Evolutionary conservation across 2,329 filamentous ascomycete genomes (phyloP).

Genomic region (Colletotrichum lentis): DNA sequence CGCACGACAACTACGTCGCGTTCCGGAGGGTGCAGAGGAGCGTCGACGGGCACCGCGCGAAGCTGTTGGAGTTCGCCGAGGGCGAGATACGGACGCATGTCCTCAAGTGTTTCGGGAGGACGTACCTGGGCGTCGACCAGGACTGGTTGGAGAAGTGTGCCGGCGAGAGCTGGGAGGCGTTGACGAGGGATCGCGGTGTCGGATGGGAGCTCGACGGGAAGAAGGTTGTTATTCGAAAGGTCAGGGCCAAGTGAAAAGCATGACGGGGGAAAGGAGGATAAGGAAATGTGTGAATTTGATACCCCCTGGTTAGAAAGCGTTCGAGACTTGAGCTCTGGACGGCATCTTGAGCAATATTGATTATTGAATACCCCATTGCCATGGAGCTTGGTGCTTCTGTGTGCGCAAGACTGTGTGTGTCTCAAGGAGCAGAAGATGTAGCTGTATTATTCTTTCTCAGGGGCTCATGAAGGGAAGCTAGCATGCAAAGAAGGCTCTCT

Average conservation of each 20-base stretch:
- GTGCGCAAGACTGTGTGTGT: no score
- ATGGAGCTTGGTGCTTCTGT: no score
- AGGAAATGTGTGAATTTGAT: constrained; percentile 21
- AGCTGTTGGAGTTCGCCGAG: constrained; percentile 83
- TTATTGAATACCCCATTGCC: no score
- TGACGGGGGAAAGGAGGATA: not conserved
- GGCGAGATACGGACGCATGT: constrained; percentile 76
- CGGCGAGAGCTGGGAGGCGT: constrained; percentile 74
- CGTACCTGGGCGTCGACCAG: constrained; percentile 78
- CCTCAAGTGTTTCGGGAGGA: constrained; percentile 84
- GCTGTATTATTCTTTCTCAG: no score
- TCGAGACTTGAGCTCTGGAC: not conserved
- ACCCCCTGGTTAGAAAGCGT: constrained; percentile 28
- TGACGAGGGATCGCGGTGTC: constrained; percentile 74
- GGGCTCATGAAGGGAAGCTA: no score
- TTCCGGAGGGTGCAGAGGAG: constrained; percentile 76
- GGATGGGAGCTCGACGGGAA: constrained; percentile 83
- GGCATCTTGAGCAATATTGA: no score
- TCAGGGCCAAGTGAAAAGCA: constrained; percentile 43
- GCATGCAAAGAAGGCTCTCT: no score
- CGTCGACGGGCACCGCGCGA: constrained; percentile 82
- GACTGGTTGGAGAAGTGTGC: constrained; percentile 74
- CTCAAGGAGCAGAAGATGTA: no score
- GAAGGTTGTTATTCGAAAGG: constrained; percentile 77
- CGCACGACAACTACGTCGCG: constrained; percentile 81